phyloP scores from a whole-genome alignment of 2,329 filamentous ascomycete species.

The Talaromyces rugulosus region DNA sequence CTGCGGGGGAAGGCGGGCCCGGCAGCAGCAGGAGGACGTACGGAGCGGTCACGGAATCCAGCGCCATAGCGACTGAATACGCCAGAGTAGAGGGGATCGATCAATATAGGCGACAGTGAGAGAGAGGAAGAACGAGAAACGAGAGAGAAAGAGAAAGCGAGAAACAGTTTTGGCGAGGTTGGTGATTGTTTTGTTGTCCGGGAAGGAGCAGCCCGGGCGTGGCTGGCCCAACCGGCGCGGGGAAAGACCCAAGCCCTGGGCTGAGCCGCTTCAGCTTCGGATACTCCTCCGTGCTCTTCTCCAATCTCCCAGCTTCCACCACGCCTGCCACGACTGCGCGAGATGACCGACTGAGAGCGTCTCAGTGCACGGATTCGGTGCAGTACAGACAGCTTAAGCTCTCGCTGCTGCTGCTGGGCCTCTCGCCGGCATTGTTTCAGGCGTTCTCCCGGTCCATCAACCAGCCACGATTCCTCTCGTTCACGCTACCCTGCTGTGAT shows the following conservation, averaged over 20 bases:
- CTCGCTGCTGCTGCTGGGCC: slow-evolving; percentile 47
- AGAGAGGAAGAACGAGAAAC: neutral
- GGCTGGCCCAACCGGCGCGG: neutral
- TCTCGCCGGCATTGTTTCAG: slow-evolving; percentile 34
- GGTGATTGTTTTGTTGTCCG: neutral
- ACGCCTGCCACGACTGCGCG: neutral
- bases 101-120: neutral
- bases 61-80: neutral
- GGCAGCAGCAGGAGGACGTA: slow-evolving; percentile 57
- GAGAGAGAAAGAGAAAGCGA: neutral
- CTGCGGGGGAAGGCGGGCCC: slow-evolving; percentile 54
- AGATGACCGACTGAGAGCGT: neutral
- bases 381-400: slow-evolving; percentile 44
- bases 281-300: neutral
- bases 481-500: neutral
- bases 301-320: neutral
- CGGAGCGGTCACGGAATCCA: slow-evolving; percentile 12
- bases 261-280: neutral
- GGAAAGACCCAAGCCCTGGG: neutral
- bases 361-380: slow-evolving; percentile 32
- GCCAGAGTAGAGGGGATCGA: neutral
- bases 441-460: slow-evolving; percentile 16
- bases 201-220: neutral
- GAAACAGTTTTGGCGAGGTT: neutral
- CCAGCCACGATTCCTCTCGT: slow-evolving; percentile 1